Evolutionary conservation across 257 asterid genomes (phyloP), one percentile per base, ranked within the genome.

Genomic region (Solanum etuberosum): DNA sequence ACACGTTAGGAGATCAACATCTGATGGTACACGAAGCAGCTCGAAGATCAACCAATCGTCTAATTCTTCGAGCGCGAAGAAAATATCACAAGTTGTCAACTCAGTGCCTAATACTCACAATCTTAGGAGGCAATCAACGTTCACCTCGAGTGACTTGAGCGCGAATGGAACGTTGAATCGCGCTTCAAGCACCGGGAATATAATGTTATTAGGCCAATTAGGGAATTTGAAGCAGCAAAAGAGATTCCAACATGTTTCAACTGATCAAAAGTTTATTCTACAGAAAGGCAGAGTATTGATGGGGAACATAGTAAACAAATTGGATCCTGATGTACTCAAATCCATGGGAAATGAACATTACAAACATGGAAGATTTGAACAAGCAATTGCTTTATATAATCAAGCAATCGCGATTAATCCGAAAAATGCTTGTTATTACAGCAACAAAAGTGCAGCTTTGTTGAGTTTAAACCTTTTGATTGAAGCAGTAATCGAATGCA

Each of bases 371-470:
- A 93, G 87, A 48, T 91, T 87, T 48, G 90, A 92, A 82, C 94
- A 91, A 88, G 96, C 98, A 25, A 73, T 92, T 68, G 88, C 85
- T 38, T 67, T 93, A n/a, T 94, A 94, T 67, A 48, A 89, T 85
- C 94, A 90, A 89, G 96, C 98, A 8, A 93, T 94, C 27, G 70
- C 92, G 0, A 78, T 92, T 86, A 94, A 94, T 90, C 91, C 95
- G 3, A 88, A 37, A 42, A 91, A 90, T 70, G 92, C 96, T 37
- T 91, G 89, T 67, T 92, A 91, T 40, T 89, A 92, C 25, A 91
- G 94, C 85, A 94, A 94, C 90, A 93, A 93, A 76, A 90, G 95
- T 61, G 98, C 96, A 3, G 94, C 98, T 27, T 87, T 93, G 84
- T 90, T 93, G 87, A 90, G 93, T 68, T 86, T 93, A 70, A 92